Evolutionary conservation across 2,329 filamentous ascomycete species (phyloP).

Genomic region (Ophiostoma piceae): DNA sequence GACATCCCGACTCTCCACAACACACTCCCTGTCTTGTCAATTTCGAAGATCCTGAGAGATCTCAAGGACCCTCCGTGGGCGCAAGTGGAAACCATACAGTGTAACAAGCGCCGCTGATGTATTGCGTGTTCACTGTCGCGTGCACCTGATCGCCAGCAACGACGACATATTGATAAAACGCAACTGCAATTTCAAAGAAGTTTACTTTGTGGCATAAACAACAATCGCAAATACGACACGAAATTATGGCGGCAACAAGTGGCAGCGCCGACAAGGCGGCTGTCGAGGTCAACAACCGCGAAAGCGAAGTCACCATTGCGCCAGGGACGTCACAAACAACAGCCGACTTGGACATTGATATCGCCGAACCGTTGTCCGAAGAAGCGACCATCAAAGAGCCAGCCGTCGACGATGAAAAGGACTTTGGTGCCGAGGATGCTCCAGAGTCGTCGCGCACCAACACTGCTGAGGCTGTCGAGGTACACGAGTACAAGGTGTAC

Average conservation of each 20-base stretch:
- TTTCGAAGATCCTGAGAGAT: background rate
- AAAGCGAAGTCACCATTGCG: constrained; percentile 13
- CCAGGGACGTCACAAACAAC: constrained; percentile 4
- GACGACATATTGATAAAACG: background rate
- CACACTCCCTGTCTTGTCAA: background rate
- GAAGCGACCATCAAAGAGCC: background rate
- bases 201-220: background rate
- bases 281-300: background rate
- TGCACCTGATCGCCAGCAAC: background rate
- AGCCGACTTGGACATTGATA: constrained; percentile 17
- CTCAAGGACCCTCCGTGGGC: background rate
- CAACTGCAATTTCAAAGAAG: background rate
- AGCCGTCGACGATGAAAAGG: background rate
- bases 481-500: constrained; percentile 48
- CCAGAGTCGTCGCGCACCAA: background rate
- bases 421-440: background rate
- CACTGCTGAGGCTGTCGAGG: background rate
- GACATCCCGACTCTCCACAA: background rate
- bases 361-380: constrained; percentile 17
- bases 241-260: background rate
- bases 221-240: background rate
- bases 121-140: background rate
- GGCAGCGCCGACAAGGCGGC: background rate
- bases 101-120: background rate
- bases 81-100: background rate